Evolutionary conservation across 352 stramenopile genomes (phyloP).

Genomic region (Pythium brassicae): DNA sequence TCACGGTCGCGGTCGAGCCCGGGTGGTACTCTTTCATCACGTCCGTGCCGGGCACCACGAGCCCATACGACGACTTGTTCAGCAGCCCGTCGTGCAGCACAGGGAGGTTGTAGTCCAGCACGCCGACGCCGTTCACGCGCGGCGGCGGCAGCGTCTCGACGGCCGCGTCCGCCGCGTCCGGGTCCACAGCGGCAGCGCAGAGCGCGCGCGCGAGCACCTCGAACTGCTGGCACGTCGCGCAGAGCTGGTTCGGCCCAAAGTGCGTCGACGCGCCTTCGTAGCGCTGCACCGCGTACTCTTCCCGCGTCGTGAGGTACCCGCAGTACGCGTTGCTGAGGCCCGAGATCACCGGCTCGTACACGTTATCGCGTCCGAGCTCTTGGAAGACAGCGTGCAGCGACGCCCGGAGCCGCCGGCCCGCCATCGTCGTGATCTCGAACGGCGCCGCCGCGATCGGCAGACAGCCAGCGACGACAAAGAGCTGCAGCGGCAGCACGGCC

Average conservation of each 20-base stretch:
- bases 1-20: constrained; percentile 46
- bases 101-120: constrained; percentile 71
- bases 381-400: constrained; percentile 29
- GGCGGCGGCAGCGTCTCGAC: constrained; percentile 32
- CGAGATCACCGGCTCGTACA: constrained; percentile 55
- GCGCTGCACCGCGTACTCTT: constrained; percentile 83
- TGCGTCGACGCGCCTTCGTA: constrained; percentile 89
- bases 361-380: constrained; percentile 7
- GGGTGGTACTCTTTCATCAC: constrained; percentile 35
- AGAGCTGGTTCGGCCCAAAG: constrained; percentile 84
- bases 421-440: constrained; percentile 86
- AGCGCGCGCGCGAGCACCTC: constrained; percentile 43
- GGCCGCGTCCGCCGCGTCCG: constrained; percentile 7
- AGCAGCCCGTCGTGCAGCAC: constrained; percentile 66
- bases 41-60: constrained; percentile 38
- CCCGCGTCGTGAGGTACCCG: constrained; percentile 80
- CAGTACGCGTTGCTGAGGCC: constrained; percentile 82
- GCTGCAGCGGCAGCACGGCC: constrained; percentile 62
- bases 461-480: constrained; percentile 52
- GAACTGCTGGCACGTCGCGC: constrained; percentile 77
- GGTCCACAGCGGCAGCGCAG: constrained; percentile 9
- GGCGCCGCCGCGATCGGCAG: constrained; percentile 68
- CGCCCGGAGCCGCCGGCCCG: constrained; percentile 54
- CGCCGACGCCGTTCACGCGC: constrained; percentile 54
- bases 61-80: constrained; percentile 40